Evolutionary conservation across 1,284 basidiomycete species (phyloP).

Genomic region (Puccinia sorghi): DNA sequence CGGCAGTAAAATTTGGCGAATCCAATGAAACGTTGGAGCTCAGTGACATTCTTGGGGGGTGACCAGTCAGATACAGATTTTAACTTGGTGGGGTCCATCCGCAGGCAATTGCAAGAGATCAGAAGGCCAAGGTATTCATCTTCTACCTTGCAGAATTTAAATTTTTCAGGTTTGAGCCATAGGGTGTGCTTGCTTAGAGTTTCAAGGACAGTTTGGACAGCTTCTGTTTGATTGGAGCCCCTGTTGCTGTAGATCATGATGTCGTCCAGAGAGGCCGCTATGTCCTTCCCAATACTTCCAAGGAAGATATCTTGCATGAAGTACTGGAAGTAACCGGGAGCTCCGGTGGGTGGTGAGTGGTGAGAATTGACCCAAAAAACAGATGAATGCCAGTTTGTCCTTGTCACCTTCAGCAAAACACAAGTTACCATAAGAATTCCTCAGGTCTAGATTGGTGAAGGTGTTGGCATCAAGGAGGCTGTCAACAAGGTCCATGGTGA

Average conservation of each 20-base stretch:
- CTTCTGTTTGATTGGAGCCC: background rate
- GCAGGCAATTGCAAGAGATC: background rate
- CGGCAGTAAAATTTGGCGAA: background rate
- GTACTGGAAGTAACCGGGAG: no score
- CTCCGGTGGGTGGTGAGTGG: background rate
- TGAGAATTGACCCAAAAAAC: background rate
- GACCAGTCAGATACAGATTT: background rate
- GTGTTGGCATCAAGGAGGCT: background rate
- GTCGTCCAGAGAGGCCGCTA: background rate
- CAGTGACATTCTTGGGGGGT: no score
- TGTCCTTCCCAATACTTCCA: background rate
- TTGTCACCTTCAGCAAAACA: background rate
- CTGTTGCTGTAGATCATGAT: conserved; percentile 7
- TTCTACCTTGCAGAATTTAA: no score
- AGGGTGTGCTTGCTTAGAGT: no score
- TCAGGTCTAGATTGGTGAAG: background rate
- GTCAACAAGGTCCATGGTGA: background rate
- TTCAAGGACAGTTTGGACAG: background rate
- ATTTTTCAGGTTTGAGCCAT: no score
- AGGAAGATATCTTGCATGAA: no score
- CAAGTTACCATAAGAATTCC: background rate
- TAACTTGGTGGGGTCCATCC: conserved; percentile 1
- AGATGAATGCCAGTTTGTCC: background rate
- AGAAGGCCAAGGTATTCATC: no score
- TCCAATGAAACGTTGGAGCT: background rate